These are phyloP conservation scores for Citrus cavaleriei DNA, from an alignment of 345 rosid genomes.

Conservation along the genomic window DNA sequence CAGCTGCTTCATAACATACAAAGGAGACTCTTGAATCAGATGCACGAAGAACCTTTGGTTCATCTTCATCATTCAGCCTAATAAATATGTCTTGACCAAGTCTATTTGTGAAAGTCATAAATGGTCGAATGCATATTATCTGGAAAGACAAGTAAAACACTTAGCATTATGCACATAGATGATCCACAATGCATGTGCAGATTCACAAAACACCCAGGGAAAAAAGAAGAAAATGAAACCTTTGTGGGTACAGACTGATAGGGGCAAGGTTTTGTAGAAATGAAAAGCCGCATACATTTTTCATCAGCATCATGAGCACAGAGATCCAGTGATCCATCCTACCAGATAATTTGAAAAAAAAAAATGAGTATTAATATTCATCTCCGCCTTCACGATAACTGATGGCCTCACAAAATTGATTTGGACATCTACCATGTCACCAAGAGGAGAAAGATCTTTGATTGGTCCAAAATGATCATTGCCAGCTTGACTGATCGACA, in stretches of 20 bases:
- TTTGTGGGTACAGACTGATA: conserved; percentile 87
- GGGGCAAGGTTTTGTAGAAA: conserved; percentile 79
- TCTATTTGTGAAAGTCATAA: conserved; percentile 92
- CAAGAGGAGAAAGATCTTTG: conserved; percentile 83
- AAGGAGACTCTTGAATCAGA: conserved; percentile 83
- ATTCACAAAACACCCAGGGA: not conserved
- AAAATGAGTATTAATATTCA: not conserved
- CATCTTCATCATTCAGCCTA: conserved; percentile 70
- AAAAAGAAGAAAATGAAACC: conserved; percentile 29
- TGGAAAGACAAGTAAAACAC: conserved; percentile 25
- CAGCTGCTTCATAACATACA: conserved; percentile 45
- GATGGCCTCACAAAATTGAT: not conserved
- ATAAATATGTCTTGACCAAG: conserved; percentile 73
- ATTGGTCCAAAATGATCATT: conserved; percentile 65
- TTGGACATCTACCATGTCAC: conserved; percentile 69
- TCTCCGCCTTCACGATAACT: not conserved
- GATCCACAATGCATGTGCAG: not conserved
- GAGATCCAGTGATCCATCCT: conserved; percentile 95
- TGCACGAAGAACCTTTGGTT: conserved; percentile 66
- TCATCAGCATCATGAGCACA: conserved; percentile 69
- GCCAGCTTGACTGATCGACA: conserved; percentile 49
- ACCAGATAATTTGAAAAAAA: conserved; percentile 11
- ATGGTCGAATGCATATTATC: conserved; percentile 89
- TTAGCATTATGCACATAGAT: not conserved
- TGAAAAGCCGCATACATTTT: conserved; percentile 71